Percentiles rank a stretch among this genome's conserved stretches.
Evolutionary conservation across 257 asterid genomes (phyloP).

Genomic region (Linderniella brevidens): DNA sequence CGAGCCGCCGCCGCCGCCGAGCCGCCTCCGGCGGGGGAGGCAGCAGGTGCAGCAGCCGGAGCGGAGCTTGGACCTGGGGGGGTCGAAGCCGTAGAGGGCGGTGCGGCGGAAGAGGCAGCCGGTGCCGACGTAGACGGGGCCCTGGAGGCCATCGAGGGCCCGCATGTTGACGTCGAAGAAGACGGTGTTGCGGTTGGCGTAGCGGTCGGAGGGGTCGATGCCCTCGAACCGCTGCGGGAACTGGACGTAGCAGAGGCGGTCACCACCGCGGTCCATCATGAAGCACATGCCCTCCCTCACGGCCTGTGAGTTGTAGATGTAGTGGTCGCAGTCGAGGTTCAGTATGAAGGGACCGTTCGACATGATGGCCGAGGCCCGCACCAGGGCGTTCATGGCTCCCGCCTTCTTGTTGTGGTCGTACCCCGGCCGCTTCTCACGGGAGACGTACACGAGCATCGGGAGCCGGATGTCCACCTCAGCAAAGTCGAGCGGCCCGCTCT

Average conservation of each 20-base stretch:
- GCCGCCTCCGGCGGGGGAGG: constrained; percentile 27
- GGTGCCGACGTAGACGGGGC: constrained; percentile 75
- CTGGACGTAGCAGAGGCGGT: constrained; percentile 59
- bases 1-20: constrained; percentile 10
- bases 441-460: constrained; percentile 58
- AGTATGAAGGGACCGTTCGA: constrained; percentile 75
- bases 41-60: constrained; percentile 44
- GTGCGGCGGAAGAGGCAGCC: constrained; percentile 66
- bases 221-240: constrained; percentile 82
- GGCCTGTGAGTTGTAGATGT: constrained; percentile 59
- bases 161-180: constrained; percentile 83
- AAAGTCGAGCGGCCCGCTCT: constrained; percentile 29
- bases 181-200: constrained; percentile 66
- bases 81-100: constrained; percentile 68
- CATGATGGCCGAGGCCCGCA: constrained; percentile 72
- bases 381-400: constrained; percentile 80
- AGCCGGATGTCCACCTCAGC: constrained; percentile 62
- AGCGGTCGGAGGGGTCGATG: constrained; percentile 65
- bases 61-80: constrained; percentile 47
- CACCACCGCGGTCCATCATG: constrained; percentile 90
- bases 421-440: constrained; percentile 73
- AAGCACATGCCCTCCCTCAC: constrained; percentile 76
- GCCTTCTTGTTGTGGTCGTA: constrained; percentile 85
- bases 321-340: constrained; percentile 77
- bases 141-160: constrained; percentile 68